Evolutionary conservation across 805 yeast species (phyloP), one percentile per base, ranked within the genome.

Genomic region (Komagataella kurtzmanii): DNA sequence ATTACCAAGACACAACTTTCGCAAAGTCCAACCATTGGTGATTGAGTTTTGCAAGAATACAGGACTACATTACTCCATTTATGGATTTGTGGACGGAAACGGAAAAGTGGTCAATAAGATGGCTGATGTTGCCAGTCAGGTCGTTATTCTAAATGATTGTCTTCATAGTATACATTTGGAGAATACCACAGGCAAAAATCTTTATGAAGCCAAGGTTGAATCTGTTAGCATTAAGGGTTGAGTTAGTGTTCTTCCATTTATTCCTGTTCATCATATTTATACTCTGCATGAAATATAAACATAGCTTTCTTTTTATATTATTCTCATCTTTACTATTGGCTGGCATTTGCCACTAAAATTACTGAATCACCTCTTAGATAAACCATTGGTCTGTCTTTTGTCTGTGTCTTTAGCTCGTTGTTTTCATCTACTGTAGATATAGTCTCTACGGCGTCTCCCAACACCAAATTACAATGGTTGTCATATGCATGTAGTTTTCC

Each of bases 361-460:
- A 93, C 98, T 2, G 95, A 82, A 68, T 93, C 99, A n/a, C 99
- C 99, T 71, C 99, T 83, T 14, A 93, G 90, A 68, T 91, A 91
- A 46, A 93, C 81, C 89, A 93, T 87, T 52, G 88, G 96, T 17
- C 88, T 77, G 55, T 76, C 75, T 61, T 81, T 85, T 19, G 73
- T 73, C 17, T 60, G 65, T 7, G 77, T 66, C 63, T 70, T 63
- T 51, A 71, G 56, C 17, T 47, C 60, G 54, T 49, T 47, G 49
- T 43, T 47, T 3, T 74, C 81, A 36, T 72, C 76, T 14, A 81
- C 60, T 44, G 73, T 72, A 64, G 78, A 87, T 44, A 90, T 80
- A 1, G 85, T 86, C 63, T 93, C 99, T 51, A 76, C 77, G 6
- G 96, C 97, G 60, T 93, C 95, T 58, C 97, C 88, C 56, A 93